Percentiles rank a stretch among this genome's conserved stretches.
Evolutionary conservation across 2,329 filamentous ascomycete genomes (phyloP).

Genomic region (Clonostachys solani): DNA sequence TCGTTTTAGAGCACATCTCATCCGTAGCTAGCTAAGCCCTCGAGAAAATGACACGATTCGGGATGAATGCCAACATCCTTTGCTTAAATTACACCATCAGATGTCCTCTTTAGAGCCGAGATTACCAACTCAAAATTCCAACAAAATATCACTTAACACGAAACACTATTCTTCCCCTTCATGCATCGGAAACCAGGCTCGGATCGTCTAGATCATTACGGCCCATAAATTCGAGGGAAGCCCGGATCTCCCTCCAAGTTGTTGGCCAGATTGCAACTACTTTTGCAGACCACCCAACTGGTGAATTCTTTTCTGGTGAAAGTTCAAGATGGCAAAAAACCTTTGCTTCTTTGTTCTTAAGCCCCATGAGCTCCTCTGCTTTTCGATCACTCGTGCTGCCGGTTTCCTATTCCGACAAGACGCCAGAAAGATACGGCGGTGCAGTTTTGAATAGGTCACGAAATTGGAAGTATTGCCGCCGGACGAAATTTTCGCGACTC

Average conservation of each 20-base stretch:
- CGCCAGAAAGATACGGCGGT: constrained; percentile 41
- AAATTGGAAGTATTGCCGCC: constrained; percentile 60
- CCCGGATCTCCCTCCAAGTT: constrained; percentile 17
- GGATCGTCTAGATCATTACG: constrained; percentile 16
- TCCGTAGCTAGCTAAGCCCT: too few species aligned
- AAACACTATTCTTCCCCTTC: too few species aligned
- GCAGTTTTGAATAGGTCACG: constrained; percentile 56
- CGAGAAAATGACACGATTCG: too few species aligned
- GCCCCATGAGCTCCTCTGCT: constrained; percentile 14
- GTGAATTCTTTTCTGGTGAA: constrained; percentile 8
- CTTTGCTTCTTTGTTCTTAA: background rate
- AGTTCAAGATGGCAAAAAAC: constrained; percentile 19
- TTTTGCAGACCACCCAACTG: constrained; percentile 12
- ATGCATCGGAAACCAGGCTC: too few species aligned
- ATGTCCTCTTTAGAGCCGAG: too few species aligned
- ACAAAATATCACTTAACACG: too few species aligned
- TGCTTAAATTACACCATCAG: too few species aligned
- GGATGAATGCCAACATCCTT: too few species aligned
- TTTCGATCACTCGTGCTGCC: constrained; percentile 16
- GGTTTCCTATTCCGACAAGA: constrained; percentile 16
- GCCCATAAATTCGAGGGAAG: constrained; percentile 7
- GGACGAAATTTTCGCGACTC: constrained; percentile 40
- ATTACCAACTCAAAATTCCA: too few species aligned
- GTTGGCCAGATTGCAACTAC: constrained; percentile 16
- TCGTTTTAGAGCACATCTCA: too few species aligned